These are phyloP conservation scores for Cryptosporidium tyzzeri DNA, from an alignment of 169 alveolate species.

Conservation along the genomic window DNA sequence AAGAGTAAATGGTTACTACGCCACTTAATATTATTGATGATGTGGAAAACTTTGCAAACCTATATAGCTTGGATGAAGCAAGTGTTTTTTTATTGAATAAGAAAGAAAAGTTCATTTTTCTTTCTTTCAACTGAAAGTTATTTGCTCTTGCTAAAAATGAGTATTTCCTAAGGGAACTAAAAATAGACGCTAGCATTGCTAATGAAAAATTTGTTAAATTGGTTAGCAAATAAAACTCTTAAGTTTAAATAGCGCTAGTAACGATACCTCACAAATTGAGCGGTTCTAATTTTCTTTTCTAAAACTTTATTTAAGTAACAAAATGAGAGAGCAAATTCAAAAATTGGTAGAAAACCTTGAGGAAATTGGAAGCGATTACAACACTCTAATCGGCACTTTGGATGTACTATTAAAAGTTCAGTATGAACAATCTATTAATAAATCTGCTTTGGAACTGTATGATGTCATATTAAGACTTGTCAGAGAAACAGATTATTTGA, in stretches of 20 bases:
- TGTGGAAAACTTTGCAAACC: conserved; percentile 22
- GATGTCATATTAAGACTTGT: conserved; percentile 38
- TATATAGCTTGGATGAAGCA: background rate
- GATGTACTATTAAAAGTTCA: conserved; percentile 15
- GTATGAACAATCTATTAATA: background rate
- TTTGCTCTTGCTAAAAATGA: background rate
- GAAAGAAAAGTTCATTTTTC: background rate
- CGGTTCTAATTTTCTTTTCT: background rate
- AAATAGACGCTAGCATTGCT: background rate
- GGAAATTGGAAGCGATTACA: background rate
- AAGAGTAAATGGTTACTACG: conserved; percentile 22
- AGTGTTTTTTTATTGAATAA: background rate
- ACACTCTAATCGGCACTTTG: background rate
- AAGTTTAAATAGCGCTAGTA: background rate
- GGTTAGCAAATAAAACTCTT: background rate
- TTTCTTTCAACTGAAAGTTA: background rate
- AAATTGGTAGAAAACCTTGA: conserved; percentile 17
- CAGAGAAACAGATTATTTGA: conserved; percentile 15
- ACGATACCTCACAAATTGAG: conserved; percentile 58
- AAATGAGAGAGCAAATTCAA: conserved; percentile 34
- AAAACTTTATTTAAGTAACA: background rate
- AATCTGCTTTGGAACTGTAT: background rate
- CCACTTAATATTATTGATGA: conserved; percentile 21
- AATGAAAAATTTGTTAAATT: background rate
- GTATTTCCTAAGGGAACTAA: background rate